Evolutionary conservation across 2,329 filamentous ascomycete genomes (phyloP).

Genomic region (Basipetospora chlamydospora): DNA sequence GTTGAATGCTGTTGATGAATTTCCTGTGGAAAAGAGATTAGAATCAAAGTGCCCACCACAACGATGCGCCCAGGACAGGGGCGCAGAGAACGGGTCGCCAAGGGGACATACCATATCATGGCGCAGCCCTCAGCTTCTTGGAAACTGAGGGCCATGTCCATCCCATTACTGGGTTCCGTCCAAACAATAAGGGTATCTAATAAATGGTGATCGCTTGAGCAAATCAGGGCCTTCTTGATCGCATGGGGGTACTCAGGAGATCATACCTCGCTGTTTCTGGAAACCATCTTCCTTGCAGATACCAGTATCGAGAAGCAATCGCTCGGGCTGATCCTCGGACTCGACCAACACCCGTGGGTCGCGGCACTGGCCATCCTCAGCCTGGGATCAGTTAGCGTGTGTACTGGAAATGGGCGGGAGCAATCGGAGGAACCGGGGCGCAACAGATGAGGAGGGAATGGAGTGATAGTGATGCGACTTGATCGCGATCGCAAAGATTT

Average conservation of each 20-base stretch:
- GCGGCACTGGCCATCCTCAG: conserved; percentile 48
- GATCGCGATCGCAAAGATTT: neutral
- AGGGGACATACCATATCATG: conserved; percentile 74
- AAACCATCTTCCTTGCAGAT: conserved; percentile 92
- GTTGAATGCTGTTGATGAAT: conserved; percentile 77
- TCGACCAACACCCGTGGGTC: conserved; percentile 82
- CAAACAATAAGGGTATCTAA: conserved; percentile 94
- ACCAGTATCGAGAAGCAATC: conserved; percentile 73
- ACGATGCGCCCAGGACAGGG: too few species aligned
- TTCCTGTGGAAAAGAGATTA: conserved; percentile 42
- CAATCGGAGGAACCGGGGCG: too few species aligned
- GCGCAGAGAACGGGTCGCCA: too few species aligned
- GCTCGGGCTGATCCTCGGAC: conserved; percentile 79
- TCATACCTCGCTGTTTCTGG: conserved; percentile 85
- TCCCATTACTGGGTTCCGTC: conserved; percentile 71
- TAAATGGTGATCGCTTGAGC: conserved; percentile 13
- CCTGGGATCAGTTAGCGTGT: conserved; percentile 20
- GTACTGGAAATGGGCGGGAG: too few species aligned
- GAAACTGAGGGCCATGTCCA: conserved; percentile 96
- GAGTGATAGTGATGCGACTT: too few species aligned
- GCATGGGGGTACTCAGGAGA: conserved; percentile 5
- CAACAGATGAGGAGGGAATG: too few species aligned
- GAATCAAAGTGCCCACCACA: neutral
- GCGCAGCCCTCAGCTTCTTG: conserved; percentile 93
- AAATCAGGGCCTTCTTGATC: too few species aligned